Evolutionary conservation across 2,329 filamentous ascomycete genomes (phyloP), one percentile per base, ranked within the genome.

Genomic region (Dryadomyces sulphureus): DNA sequence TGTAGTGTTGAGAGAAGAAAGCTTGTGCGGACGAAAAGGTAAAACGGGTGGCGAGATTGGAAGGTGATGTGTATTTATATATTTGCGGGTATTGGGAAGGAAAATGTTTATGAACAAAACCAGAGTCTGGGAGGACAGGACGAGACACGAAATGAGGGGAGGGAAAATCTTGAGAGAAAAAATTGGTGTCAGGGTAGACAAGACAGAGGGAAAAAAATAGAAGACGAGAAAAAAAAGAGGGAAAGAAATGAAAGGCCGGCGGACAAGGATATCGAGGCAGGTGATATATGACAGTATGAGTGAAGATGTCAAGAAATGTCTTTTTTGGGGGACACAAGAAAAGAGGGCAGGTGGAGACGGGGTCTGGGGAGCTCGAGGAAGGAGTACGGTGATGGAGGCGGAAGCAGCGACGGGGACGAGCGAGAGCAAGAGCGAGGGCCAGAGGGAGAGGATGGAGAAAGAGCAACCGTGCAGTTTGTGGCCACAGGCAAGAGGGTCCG

Each of bases 341-440:
- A n/a, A 30, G 39, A 41, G 20, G 19, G 22, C 17, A 41, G n/a
- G 16, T 7, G 14, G 30, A n/a, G 19, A 9, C 25, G 39, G 25
- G 21, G 8, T 43, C 14, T 35, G 16, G 16, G 11, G 14, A 25
- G 16, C 11, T 17, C 19, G 32, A 17, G 20, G 41, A 34, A 34
- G 17, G 41, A 34, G 27, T 21, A 17, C 8, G 20, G 20, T 21
- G 8, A 17, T 16, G 12, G 22, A 4, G 25, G 12, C 21, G 38
- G 38, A 21, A 40, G 38, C 14, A 22, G 36, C 36, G 14, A 19
- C 7, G 30, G 40, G 47, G 46, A 49, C 42, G 36, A 36, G 49
- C 45, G 45, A 30, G 41, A 42, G 45, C 45, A 36, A 27, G 36
- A 45, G 24, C n/a, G 39, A 35, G 39, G 43, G 54, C 46, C 49